Base-by-base conservation (phyloP, 1,139 yeast genomes). In the Hyphopichia buzzinii region DNA sequence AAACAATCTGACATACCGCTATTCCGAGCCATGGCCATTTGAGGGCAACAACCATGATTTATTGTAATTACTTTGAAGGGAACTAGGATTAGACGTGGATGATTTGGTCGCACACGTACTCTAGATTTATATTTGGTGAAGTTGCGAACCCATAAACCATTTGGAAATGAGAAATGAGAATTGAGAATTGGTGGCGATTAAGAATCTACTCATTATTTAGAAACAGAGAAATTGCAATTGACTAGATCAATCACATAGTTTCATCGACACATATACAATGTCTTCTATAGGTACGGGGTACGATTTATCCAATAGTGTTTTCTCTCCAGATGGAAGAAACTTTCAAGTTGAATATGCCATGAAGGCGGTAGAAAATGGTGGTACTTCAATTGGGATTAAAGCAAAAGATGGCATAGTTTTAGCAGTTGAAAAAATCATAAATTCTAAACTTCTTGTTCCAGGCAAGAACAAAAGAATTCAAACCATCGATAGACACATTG, bases 291-390 rank as follows among this genome's bases (percentile, higher is more conserved):
- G 97, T 53, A 90, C 97, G 23, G 97, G 97, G 26, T 90, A 90
- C 77, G 97, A 90, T 72, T 79, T 90, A 58, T 87, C 96, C 32
- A 90, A 90, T 69, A 84, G 95, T 68, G 95, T 89, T 42, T 85
- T 85, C 61, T 70, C 76, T 33, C 76, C 75, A 49, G 98, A 94
- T 62, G 99, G 99, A 36, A 80, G 98, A 67, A 92, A 90, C 64
- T 94, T 94, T 68, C 99, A 94, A 65, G 98, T 92, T 17, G 98
- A 94, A 64, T 94, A 94, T 54, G 99, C 99, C 30, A 76, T 85
- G 58, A 94, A 94, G 62, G 98, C 98, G 2, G 97, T 92, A 6
- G 98, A 94, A 62, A 90, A 89, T 56, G 97, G 96, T 30, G 94
- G 97, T 11, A 92, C 98, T 0, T 83, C 97, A 21, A 75, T 94